Evolutionary conservation across 305 asterid genomes (phyloP), one percentile per base, ranked within the genome.

Genomic region (Rubia occidens): DNA sequence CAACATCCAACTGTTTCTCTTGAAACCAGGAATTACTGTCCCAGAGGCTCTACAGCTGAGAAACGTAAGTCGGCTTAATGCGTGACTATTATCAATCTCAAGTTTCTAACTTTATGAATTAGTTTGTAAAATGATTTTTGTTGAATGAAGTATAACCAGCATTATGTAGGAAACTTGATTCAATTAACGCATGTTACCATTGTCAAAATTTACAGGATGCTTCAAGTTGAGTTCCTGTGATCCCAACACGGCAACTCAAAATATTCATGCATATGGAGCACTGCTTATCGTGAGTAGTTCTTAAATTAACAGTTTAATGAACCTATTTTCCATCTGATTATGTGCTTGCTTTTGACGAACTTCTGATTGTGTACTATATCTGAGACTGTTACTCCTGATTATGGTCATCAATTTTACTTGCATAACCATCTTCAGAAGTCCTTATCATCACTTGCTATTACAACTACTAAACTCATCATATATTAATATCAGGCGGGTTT

Each of bases 181-280:
- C 70, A 43, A 45, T 18, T 42, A 49, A 35, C 14, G 68, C 15
- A 20, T 63, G 39, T 37, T 39, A 73, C 62, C 43, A 15, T 60
- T 68, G 40, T 71, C 54, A 24, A 63, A 67, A 67, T 68, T 71
- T 78, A 71, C 83, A 91, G 98, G 85, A 69, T 91, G 98, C 80
- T 85, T 82, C 83, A 88, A 82, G 88, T 72, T 94, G 86, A 83
- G 95, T 21, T 77, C 96, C 6, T 94, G 98, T 63, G 78, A 82
- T 77, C 77, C 92, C 42, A 81, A 77, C 67, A 78, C 95, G 10
- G 84, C 83, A 64, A 88, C 72, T 85, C 98, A 94, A 80, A 94
- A 90, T 68, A 84, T 94, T 78, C 96, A 87, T 75, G 95, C 94
- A 17, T 94, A 90, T 78, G 98, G 98, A 80, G 89, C 66, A 53